Base-by-base conservation (phyloP, 108 stramenopile species). In the Discostella stelligeroides region DNA sequence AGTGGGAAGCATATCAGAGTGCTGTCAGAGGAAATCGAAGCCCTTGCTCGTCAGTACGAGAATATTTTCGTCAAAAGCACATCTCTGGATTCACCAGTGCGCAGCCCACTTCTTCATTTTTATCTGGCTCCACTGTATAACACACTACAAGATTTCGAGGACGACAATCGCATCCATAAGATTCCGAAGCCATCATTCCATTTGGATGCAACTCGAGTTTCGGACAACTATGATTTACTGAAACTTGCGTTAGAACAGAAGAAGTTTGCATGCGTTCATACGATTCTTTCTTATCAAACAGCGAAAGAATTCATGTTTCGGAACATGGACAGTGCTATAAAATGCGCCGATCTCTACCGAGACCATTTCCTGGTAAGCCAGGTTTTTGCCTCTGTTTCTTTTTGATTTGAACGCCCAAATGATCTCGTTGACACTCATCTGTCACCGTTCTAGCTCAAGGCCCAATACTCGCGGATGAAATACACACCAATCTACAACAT, bases 281-380 rank as follows among this genome's bases (percentile, higher is more conserved):
- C 55, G 13, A 18, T 56, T 38, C 55, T 56, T 12, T 0, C 15
- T 1, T 14, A 30, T 4, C 30, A 34, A 34, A 37, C 34, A 30
- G 1, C 6, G 3, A 56, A 1, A 13, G 12, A 12, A 13, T 56
- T 56, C 55, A 38, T 56, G 15, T 13, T 17, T n/a, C 30, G 55
- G 37, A 38, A 56, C 34, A 34, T 56, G 55, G 55, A 30, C 11
- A 34, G 29, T 18, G 55, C 55, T 37, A 28, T 56, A 13, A 30
- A 13, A 56, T n/a, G 8, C 18, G 17, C 55, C 1, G 55, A 56
- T 34, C 13, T 56, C 7, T 17, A 37, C 0, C n/a, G n/a, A n/a
- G n/a, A n/a, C n/a, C n/a, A n/a, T n/a, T n/a, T n/a, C n/a, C n/a
- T n/a, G n/a, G n/a, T n/a, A n/a, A n/a, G n/a, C n/a, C n/a, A n/a